Conservation (phyloP, 179 eudicot species). For the Spinacia oleracea region DNA sequence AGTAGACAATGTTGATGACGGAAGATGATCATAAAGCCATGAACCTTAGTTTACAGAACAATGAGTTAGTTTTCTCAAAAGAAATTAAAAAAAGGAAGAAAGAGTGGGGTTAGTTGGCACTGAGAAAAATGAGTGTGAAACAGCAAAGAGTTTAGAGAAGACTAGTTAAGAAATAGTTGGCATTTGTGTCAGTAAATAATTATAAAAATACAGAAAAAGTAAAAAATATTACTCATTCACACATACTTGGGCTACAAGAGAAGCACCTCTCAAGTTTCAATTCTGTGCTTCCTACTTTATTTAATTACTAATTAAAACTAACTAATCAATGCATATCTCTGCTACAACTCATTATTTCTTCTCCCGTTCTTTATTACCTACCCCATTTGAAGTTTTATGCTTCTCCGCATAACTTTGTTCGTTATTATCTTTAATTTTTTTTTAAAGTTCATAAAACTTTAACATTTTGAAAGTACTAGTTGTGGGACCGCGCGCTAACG, state of each 20-base stretch:
- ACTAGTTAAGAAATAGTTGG: slow-evolving; percentile 59
- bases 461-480: too few relatives aligned
- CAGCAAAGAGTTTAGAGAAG: slow-evolving; percentile 47
- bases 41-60: slow-evolving; percentile 30
- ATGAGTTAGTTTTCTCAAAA: slow-evolving; percentile 40
- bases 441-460: too few relatives aligned
- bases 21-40: too few relatives aligned
- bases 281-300: not conserved
- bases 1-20: too few relatives aligned
- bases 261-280: slow-evolving; percentile 29
- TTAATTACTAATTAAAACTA: slow-evolving; percentile 7
- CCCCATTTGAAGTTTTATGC: too few relatives aligned
- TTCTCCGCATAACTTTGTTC: too few relatives aligned
- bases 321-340: not conserved
- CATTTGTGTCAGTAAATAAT: slow-evolving; percentile 64
- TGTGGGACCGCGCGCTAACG: too few relatives aligned
- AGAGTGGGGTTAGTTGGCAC: slow-evolving; percentile 53
- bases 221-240: slow-evolving; percentile 4
- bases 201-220: slow-evolving; percentile 17
- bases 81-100: slow-evolving; percentile 38
- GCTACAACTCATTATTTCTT: not conserved
- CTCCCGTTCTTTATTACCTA: not conserved
- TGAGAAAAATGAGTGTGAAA: slow-evolving; percentile 59
- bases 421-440: too few relatives aligned
- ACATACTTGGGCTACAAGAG: slow-evolving; percentile 71